Base-by-base conservation (phyloP, 768 basidiomycete species). In the Pisolithus albus region DNA sequence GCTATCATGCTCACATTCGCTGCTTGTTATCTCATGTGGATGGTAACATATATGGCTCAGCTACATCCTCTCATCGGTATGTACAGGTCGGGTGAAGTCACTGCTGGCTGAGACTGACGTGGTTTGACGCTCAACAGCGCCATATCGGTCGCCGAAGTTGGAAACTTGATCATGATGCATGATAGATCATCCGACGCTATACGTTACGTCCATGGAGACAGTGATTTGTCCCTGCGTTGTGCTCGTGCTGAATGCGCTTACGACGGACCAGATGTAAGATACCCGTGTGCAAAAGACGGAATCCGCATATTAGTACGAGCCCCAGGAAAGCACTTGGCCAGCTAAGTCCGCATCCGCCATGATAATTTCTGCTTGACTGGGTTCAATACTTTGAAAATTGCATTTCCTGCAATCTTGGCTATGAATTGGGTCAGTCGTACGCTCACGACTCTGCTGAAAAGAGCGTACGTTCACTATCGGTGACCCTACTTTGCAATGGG, bases 1-100 rank as follows among this genome's bases (percentile, higher is more conserved):
- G 79, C 78, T 55, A 64, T 92, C 45, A 75, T 91, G 72, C 79
- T 98, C 55, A 79, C 88, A 2, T 69, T 97, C 16, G 73, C 81
- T 3, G 86, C 80, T 50, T 94, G 90, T 70, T 98, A 93, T 73
- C 80, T 98, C 60, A 85, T 97, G 83, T 98, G 94, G 94, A 86
- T 86, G 72, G 82, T 95, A 63, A 93, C 94, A n/a, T 98, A 95
- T 70, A 77, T 96, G 65, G 92, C 93, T 1, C 94, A 98, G 64
- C 68, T 96, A 47, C 84, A 97, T 64, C 94, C 94, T 36, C 77
- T 98, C 47, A 83, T 95, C 62, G 72, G 94, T 94, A 57, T 55
- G 82, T 71, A n/a, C 13, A 21, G 10, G 8, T 30, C 15, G 11
- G 11, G 10, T 7, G 16, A 13, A 2, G 18, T 15, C 26, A 24